Evolutionary conservation across 2,329 filamentous ascomycete genomes (phyloP), one percentile per base, ranked within the genome.

Genomic region (Cadophora sp.): DNA sequence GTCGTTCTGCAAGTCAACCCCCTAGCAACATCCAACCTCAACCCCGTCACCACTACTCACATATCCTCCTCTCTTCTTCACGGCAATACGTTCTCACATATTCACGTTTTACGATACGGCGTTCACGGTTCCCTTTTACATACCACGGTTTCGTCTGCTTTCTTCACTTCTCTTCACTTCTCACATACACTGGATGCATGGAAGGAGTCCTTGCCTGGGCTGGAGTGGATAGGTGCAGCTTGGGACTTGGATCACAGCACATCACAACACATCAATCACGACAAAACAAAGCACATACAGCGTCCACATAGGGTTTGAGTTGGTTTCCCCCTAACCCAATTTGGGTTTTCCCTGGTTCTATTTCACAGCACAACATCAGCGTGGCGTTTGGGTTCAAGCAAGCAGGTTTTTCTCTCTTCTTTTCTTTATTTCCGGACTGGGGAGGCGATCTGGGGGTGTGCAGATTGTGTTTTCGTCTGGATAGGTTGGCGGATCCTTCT

Each of bases 321-420:
- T 24, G 36, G 33, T 24, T 58, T 58, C 14, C 43, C 11, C 11
- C 22, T 27, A 3, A 14, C 24, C 50, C 24, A 18, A 16, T 53
- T 53, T 53, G 2, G 50, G 47, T 11, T 50, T 50, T 50, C 47
- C 24, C 5, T 45, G 9, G 41, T 27, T 47, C 24, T 43, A 16
- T 27, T 24, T 22, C 48, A 22, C 5, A 39, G 43, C 33, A 62
- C 60, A 30, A 30, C 50, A 53, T 41, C 60, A 62, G 60, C 60
- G 48, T 43, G 60, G 60, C 47, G 60, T 62, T 62, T 55, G 48
- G 60, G 60, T 51, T 62, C 43, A 39, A 24, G 24, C 24, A 24
- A 33, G 39, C 27, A n/a, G 18, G n/a, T 53, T 62, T 30, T 11
- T 6, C 9, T 9, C 24, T 20, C 24, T 30, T 16, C 9, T 14